Evolutionary conservation across 306 rosid species (phyloP), one percentile per base, ranked within the genome.

Genomic region (Echinosophora koreensis): DNA sequence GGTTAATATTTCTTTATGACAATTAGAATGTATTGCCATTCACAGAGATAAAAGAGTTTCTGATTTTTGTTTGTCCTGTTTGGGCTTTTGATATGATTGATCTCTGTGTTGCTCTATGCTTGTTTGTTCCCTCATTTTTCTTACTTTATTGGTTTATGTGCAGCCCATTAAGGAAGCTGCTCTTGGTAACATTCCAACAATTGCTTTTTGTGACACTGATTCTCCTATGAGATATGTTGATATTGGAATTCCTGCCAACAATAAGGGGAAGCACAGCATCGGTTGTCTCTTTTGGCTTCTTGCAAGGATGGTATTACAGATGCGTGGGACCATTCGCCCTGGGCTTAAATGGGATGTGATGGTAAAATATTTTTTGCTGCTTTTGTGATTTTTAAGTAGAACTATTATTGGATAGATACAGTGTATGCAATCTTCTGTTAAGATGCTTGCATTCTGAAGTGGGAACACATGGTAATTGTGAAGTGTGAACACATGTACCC

Each of bases 131-230:
- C 66, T 1, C 4, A 11, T 10, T 78, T 4, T 51, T 27, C 62
- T 38, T 2, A 73, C 17, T 1, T 5, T 69, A 2, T 15, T 46
- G 46, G 6, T 49, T 54, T 69, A 35, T 15, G 54, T 83, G 69
- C 90, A 94, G 98, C 97, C 97, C 2, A 94, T 94, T 27, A 94
- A 92, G 90, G 97, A 94, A 74, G 98, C 78, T 50, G 93, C 97
- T 5, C 97, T 94, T 12, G 98, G 98, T 27, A 94, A 94, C 17
- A 94, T 92, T 30, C 98, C 97, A 0, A 92, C 98, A 1, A 94
- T 92, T 55, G 97, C 98, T 32, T 94, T 94, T 28, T 94, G 97
- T 9, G 98, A 94, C 46, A 92, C 98, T 3, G 98, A 92, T 78
- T 92, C 97, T 0, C 93, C 97, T 1, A 94, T 94, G 97, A 17